Percentiles rank a stretch among this genome's conserved stretches.
Conservation (phyloP, 768 basidiomycete species). For the Phanerodontia chrysosporium region DNA sequence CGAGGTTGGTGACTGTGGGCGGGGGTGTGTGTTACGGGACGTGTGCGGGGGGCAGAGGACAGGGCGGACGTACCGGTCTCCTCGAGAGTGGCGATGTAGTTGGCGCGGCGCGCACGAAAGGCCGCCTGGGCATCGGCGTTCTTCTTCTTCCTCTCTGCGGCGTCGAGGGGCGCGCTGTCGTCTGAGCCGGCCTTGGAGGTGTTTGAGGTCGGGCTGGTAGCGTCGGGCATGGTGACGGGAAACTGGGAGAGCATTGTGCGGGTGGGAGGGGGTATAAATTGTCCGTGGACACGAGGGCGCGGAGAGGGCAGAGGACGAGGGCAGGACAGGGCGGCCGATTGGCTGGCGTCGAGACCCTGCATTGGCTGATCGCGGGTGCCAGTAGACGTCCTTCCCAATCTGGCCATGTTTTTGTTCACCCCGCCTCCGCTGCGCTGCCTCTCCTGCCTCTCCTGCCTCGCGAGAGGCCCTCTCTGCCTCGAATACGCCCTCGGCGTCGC, state of each 20-base stretch:
- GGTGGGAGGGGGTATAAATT: conserved; percentile 14
- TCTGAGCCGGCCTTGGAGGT: conserved; percentile 33
- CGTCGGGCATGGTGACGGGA: conserved; percentile 14
- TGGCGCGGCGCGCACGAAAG: conserved; percentile 75
- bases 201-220: conserved; percentile 26
- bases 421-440: not conserved
- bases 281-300: conserved; percentile 11
- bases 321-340: conserved; percentile 22
- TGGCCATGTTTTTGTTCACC: not conserved
- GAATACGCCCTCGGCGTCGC: too few species aligned
- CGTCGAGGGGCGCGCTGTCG: conserved; percentile 34
- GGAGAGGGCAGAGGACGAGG: conserved; percentile 17
- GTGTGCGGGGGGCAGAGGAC: conserved; percentile 1
- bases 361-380: not conserved
- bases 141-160: conserved; percentile 79
- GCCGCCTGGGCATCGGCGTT: conserved; percentile 89
- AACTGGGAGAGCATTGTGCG: conserved; percentile 14
- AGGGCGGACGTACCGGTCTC: conserved; percentile 51
- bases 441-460: not conserved
- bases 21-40: conserved; percentile 6
- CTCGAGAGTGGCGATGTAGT: conserved; percentile 85
- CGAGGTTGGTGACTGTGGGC: conserved; percentile 67
- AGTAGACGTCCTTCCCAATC: not conserved
- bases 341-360: not conserved
- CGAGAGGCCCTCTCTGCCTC: too few species aligned